These are phyloP conservation scores for Lachnellula suecica DNA, from an alignment of 2,329 filamentous ascomycete genomes.

Conservation along the genomic window DNA sequence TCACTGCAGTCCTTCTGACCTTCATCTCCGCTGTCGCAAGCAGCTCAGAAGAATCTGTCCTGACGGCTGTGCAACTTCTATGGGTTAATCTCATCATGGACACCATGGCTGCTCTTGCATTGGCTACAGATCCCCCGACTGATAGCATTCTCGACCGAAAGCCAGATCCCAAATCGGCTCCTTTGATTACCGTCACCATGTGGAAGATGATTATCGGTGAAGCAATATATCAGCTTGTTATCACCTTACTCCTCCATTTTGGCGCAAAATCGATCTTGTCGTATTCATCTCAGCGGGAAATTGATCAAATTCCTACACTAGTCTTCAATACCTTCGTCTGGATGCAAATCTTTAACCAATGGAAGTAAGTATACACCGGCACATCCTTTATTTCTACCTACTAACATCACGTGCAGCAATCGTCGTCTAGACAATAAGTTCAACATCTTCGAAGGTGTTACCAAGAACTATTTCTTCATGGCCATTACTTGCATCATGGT, in stretches of 20 bases:
- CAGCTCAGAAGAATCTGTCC: constrained; percentile 60
- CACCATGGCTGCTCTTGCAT: constrained; percentile 75
- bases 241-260: constrained; percentile 82
- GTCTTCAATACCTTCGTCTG: constrained; percentile 99
- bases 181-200: constrained; percentile 86
- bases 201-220: constrained; percentile 99
- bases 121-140: constrained; percentile 72
- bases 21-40: constrained; percentile 75
- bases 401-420: constrained; percentile 54
- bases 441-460: constrained; percentile 91
- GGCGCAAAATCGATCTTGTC: constrained; percentile 61
- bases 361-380: constrained; percentile 66
- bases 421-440: constrained; percentile 91
- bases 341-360: constrained; percentile 99
- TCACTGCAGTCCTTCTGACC: constrained; percentile 75
- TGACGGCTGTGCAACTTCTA: constrained; percentile 76
- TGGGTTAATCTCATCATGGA: constrained; percentile 89
- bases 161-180: constrained; percentile 71
- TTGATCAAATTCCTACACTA: constrained; percentile 66
- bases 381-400: constrained; percentile 15
- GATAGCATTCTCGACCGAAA: constrained; percentile 68
- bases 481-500: constrained; percentile 84
- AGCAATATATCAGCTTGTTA: constrained; percentile 79
- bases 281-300: constrained; percentile 47
- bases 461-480: constrained; percentile 85